Evolutionary conservation across 169 alveolate genomes (phyloP), one percentile per base, ranked within the genome.

Genomic region (Plasmodium coatneyi): DNA sequence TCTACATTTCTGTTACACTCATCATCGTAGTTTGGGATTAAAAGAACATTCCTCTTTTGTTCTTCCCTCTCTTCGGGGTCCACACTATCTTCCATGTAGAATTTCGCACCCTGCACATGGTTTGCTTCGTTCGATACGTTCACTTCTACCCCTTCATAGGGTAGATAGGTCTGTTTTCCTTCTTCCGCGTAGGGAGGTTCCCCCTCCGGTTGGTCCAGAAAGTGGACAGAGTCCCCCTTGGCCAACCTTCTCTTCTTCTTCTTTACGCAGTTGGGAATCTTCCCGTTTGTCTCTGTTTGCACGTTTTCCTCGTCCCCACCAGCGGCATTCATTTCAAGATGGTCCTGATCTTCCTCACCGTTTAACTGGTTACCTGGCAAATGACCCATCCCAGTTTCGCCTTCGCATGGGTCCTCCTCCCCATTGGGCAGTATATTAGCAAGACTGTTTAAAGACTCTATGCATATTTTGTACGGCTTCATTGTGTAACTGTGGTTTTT

Each of bases 391-490:
- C 5, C 39, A 32, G 39, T 32, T 1, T 32, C 39, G n/a, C 39
- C 1, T 32, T 3, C 39, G 39, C 39, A 41, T 56, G 14, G 7
- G 71, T 5, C 28, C 71, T 56, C 30, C 71, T 12, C 28, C 28
- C 5, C 74, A 0, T n/a, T 19, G 14, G 74, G 25, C 2, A 6
- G 19, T 7, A 12, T 5, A 2, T 54, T 34, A 22, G 25, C 41
- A 28, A 30, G 22, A 41, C 36, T 84, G 79, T 30, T 71, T 14
- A 89, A n/a, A 0, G 94, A 0, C 30, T 80, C 94, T 60, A 89
- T 66, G 56, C 82, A 80, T 25, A 89, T 89, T 56, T 41, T 89
- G 71, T 89, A 89, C 28, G 94, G 94, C 22, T 89, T 89, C 87
- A 89, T 89, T 9, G 94, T 89, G 46, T 56, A 66, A 41, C 94